Conservation (phyloP, 192 early-diverging fungal species). For the Podila horticola region DNA sequence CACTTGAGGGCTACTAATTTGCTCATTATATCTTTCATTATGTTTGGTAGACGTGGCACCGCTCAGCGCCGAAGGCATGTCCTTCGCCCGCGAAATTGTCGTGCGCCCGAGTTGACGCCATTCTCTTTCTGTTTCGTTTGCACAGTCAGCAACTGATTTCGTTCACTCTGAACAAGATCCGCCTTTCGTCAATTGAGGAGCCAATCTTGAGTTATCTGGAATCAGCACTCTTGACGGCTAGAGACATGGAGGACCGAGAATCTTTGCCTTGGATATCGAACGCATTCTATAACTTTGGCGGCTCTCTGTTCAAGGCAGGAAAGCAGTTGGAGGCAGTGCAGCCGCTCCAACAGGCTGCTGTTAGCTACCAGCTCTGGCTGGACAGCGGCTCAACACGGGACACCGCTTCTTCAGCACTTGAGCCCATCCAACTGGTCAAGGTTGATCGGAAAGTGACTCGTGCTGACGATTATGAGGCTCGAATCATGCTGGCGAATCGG, state of each 20-base stretch:
- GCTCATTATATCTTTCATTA: not conserved
- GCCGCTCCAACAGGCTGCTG: constrained; percentile 41
- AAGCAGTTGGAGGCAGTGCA: constrained; percentile 38
- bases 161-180: not conserved
- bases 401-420: not conserved
- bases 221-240: constrained; percentile 29
- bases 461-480: not conserved
- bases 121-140: constrained; percentile 33
- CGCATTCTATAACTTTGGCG: constrained; percentile 63
- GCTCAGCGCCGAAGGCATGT: not conserved
- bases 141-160: not conserved
- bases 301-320: constrained; percentile 36
- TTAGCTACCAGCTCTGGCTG: constrained; percentile 16
- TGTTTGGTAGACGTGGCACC: constrained; percentile 5
- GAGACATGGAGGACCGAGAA: constrained; percentile 35
- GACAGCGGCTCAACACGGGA: constrained; percentile 1
- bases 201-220: constrained; percentile 26
- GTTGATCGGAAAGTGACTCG: not conserved
- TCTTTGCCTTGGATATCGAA: constrained; percentile 63
- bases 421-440: not conserved
- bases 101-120: constrained; percentile 35
- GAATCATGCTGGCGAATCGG: constrained; percentile 22
- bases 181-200: not conserved
- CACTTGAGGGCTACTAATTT: no score
- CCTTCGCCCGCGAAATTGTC: constrained; percentile 35